These are phyloP conservation scores for Phytopythium chamaehyphon DNA, from an alignment of 352 stramenopile species.

Conservation along the genomic window DNA sequence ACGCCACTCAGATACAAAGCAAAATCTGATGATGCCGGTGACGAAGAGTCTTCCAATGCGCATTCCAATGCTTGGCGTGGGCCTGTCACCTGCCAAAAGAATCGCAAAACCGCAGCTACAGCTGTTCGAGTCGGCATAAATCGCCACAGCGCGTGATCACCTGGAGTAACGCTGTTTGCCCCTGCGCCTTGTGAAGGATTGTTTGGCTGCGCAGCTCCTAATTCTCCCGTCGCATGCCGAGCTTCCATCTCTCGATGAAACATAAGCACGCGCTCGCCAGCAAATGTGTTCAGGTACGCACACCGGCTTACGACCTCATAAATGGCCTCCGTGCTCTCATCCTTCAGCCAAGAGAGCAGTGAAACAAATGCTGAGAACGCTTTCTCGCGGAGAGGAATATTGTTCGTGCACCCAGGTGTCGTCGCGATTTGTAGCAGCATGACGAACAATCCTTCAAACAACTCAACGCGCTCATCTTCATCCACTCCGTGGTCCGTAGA, in stretches of 20 bases:
- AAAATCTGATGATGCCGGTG: constrained; percentile 29
- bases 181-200: constrained; percentile 43
- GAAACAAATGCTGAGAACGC: constrained; percentile 46
- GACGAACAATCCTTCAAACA: constrained; percentile 54
- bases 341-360: constrained; percentile 34
- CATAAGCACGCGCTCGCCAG: constrained; percentile 39
- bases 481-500: not conserved
- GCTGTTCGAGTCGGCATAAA: constrained; percentile 62
- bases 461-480: constrained; percentile 14
- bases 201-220: too few relatives aligned
- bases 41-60: constrained; percentile 4
- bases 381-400: constrained; percentile 60
- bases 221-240: not conserved
- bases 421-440: constrained; percentile 60
- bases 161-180: constrained; percentile 6
- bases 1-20: constrained; percentile 44
- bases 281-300: constrained; percentile 24
- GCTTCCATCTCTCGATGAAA: constrained; percentile 71
- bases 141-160: constrained; percentile 64
- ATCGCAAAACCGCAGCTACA: constrained; percentile 50
- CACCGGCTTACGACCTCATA: constrained; percentile 37
- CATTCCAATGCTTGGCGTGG: constrained; percentile 28
- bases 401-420: constrained; percentile 49
- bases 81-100: constrained; percentile 56
- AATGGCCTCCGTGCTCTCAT: constrained; percentile 14